Evolutionary conservation across 2,329 filamentous ascomycete species (phyloP), one percentile per base, ranked within the genome.

Genomic region (Paecilomyces variotii): DNA sequence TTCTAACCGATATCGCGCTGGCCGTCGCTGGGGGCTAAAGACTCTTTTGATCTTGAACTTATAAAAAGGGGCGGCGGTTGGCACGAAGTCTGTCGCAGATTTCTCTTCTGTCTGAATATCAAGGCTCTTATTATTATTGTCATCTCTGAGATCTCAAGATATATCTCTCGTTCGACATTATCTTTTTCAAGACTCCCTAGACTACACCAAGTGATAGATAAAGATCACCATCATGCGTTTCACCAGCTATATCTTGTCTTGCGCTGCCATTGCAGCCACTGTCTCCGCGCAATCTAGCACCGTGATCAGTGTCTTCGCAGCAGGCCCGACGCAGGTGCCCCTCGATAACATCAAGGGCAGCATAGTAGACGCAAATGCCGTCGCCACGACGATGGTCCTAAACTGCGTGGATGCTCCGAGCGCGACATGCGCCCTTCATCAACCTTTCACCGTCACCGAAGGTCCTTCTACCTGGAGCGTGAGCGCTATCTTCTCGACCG

Each of bases 381-480:
- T 53, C 11, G 61, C 63, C 45, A 67, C 65, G n/a, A 63, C 61
- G 14, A 52, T 64, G 14, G 62, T 62, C 28, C 7, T 67, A 2
- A 52, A 58, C 9, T 67, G 65, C 50, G 27, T 54, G 34, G 49
- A 27, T 5, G 19, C 24, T 4, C 25, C 52, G 6, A 25, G 24
- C 30, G 12, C 5, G 39, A 24, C n/a, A 19, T 67, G 64, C 56
- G 55, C 28, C 2, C 54, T 60, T 6, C 35, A 55, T 3, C 57
- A 56, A 12, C 63, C 63, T 1, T 11, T 63, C 10, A 67, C 65
- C 54, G 26, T 64, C 2, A 65, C 63, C 26, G 56, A 63, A 39
- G 64, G 65, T 3, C 64, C 63, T 7, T 67, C 65, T 11, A 67
- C 64, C 54, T 64, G 56, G 34, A 56, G 56, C 26, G 27, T 61